Base-by-base conservation (phyloP, 2,329 filamentous ascomycete species). In the Westerdykella ornata region DNA sequence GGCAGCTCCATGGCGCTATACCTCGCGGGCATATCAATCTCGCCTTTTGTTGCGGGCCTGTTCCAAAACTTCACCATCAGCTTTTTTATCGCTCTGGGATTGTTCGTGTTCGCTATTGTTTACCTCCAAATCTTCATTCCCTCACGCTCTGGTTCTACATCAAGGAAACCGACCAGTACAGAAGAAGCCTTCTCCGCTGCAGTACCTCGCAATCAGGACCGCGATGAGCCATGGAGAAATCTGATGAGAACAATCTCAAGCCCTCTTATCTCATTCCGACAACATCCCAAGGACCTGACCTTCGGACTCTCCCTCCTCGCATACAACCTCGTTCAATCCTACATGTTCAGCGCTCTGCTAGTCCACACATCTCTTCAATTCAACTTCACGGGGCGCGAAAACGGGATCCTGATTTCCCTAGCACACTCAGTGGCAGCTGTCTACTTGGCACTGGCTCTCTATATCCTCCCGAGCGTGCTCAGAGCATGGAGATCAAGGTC, bases 351-450 rank as follows among this genome's bases (percentile, higher is more conserved):
- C 15, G 38, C 41, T 1, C 14, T 48, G 2, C 31, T 48, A 1
- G 37, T 48, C 6, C 36, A 48, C 19, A 37, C 46, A 2, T 41
- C 46, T 7, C 7, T 42, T 8, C 34, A 30, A 28, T 46, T 48
- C 30, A 38, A 38, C 9, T 48, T 48, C 35, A 46, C 34, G 4
- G 39, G 43, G 4, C 18, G 28, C 5, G 41, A 48, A 29, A 46
- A 48, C 17, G 46, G 46, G 11, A 39, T 43, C 18, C 13, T 48
- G 3, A 42, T 48, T n/a, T 30, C 46, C 12, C 45, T 48, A n/a
- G 46, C 43, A 7, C 40, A 43, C 22, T 38, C 38, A 6, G 26
- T 40, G 2, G 39, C 43, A 14, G 35, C 46, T 5, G 5, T 32
- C 1, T 48, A 48, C 19, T 39, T 48, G 16, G 43, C 41, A 19